Conservation (phyloP, 495 filamentous ascomycete species). For the Opeltia flavorubescens region DNA sequence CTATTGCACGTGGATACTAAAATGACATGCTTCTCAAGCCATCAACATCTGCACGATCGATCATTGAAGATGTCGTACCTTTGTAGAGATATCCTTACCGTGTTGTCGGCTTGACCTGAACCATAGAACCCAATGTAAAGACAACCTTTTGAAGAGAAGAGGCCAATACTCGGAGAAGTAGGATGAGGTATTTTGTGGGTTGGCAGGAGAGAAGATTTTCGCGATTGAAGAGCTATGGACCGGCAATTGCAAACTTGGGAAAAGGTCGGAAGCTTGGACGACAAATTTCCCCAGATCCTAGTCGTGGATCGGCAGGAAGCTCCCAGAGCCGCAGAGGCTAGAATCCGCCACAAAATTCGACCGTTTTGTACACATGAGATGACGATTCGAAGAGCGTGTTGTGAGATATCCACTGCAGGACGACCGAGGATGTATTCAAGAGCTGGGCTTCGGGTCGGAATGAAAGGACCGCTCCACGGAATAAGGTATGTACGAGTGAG, state of each 20-base stretch:
- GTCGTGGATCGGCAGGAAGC: not conserved
- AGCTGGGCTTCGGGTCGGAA: not conserved
- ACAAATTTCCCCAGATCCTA: not conserved
- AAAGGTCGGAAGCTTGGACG: not conserved
- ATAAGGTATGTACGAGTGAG: not conserved
- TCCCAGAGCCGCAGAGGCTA: not conserved
- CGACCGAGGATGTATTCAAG: too few species aligned
- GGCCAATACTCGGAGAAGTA: too few species aligned
- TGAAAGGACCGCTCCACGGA: not conserved
- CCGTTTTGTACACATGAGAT: not conserved
- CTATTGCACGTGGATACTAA: not conserved
- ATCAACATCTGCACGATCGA: not conserved
- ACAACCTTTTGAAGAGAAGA: too few species aligned
- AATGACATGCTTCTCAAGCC: not conserved
- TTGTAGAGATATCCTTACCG: not conserved
- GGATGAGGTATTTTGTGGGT: not conserved
- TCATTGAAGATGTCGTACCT: not conserved
- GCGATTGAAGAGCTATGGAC: constrained; percentile 1
- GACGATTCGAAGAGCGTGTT: too few species aligned
- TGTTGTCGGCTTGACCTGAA: too few species aligned
- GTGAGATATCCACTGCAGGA: too few species aligned
- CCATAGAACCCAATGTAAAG: not conserved
- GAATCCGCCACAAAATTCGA: not conserved
- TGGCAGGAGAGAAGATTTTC: not conserved
- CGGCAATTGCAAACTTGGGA: not conserved